Base-by-base conservation (phyloP, 805 yeast genomes). In the Saccharomycopsis sp. region DNA sequence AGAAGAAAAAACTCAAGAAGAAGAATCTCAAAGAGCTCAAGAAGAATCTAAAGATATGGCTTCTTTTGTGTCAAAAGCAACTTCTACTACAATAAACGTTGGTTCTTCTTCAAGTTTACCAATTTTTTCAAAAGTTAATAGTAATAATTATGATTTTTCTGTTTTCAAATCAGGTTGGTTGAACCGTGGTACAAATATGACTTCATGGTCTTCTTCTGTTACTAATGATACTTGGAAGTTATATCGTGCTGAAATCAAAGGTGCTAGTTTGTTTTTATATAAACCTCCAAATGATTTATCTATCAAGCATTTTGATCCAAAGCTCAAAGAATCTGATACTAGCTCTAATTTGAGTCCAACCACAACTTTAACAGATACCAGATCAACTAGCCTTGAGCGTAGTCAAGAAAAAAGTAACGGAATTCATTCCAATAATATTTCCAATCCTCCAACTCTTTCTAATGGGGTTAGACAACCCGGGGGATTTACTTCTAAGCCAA, bases 191-290 rank as follows among this genome's bases (percentile, higher is more conserved):
- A 56, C 58, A 25, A 61, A 62, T 31, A 46, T 54, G 30, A 48
- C 40, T 13, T 49, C 52, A 21, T 51, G 39, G 19, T 29, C 40
- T 5, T 21, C 45, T 6, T 36, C 45, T 12, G 31, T 40, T 14
- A 41, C 44, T 14, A 8, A 47, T 9, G 48, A 45, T n/a, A 34
- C 30, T 19, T 58, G 62, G 62, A 55, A 70, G 44, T 56, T 84
- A 25, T 73, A 64, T 42, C 66, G 79, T 37, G 86, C 81, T 0
- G 84, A 77, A 51, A 60, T 87, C 42, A 73, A 69, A 50, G 95
- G 95, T 15, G 73, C 87, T 2, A 63, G 66, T 32, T 59, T 87
- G 39, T 64, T 67, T 40, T 56, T 87, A 14, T 82, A 72, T 62
- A 79, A 74, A 55, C 68, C 75, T 28, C 78, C 70, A 2, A 57